Conservation (phyloP, 345 rosid species). For the Aurinia saxatilis region DNA sequence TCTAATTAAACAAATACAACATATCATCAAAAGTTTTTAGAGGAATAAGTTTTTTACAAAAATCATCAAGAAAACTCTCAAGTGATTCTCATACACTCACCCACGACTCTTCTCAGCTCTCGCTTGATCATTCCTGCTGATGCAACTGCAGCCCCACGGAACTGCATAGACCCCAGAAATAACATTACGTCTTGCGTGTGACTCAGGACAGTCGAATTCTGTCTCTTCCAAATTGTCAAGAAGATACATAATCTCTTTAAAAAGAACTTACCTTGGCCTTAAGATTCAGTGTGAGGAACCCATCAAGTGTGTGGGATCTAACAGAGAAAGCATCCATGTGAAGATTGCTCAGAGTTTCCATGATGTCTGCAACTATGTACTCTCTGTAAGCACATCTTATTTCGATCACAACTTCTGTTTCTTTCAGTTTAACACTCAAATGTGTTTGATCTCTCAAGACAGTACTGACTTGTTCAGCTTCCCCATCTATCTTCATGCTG, state of each 20-base stretch:
- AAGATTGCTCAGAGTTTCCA: conserved; percentile 69
- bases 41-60: neutral
- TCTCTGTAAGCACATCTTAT: conserved; percentile 64
- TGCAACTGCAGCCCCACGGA: conserved; percentile 55
- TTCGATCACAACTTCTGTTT: conserved; percentile 51
- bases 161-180: conserved; percentile 33
- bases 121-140: conserved; percentile 59
- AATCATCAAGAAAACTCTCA: neutral
- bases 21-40: neutral
- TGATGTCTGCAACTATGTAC: conserved; percentile 58
- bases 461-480: conserved; percentile 36
- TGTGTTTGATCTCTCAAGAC: conserved; percentile 32
- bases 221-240: neutral
- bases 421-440: conserved; percentile 25
- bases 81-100: conserved; percentile 20
- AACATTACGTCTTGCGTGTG: neutral
- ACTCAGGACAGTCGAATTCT: neutral
- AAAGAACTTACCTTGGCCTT: conserved; percentile 55
- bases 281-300: conserved; percentile 45
- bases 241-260: neutral
- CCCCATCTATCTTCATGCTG: conserved; percentile 30
- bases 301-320: conserved; percentile 59
- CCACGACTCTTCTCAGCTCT: conserved; percentile 51
- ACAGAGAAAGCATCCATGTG: conserved; percentile 64
- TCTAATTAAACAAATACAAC: neutral